Evolutionary conservation across 768 basidiomycete species (phyloP).

Genomic region (Lactarius vividus): DNA sequence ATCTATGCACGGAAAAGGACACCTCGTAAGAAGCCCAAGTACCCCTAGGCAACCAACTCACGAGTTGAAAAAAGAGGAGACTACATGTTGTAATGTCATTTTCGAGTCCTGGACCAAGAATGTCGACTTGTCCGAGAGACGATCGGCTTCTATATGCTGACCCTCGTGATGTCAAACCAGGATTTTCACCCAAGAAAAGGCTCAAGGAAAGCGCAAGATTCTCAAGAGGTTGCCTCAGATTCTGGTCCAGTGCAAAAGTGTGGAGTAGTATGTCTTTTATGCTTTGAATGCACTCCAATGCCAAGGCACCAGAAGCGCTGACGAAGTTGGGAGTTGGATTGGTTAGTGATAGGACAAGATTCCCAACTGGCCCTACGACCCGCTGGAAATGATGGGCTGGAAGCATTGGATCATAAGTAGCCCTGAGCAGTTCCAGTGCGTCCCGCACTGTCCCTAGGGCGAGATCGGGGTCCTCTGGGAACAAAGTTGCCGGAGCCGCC

Average conservation of each 20-base stretch:
- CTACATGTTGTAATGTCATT: conserved; percentile 23
- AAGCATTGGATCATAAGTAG: conserved; percentile 24
- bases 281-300: conserved; percentile 26
- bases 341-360: conserved; percentile 19
- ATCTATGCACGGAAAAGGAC: conserved; percentile 6
- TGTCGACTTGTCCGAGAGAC: conserved; percentile 26
- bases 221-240: conserved; percentile 22
- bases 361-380: conserved; percentile 19
- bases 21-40: not conserved
- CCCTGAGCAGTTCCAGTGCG: conserved; percentile 20
- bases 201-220: conserved; percentile 27
- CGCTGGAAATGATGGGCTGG: conserved; percentile 21
- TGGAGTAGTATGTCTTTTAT: conserved; percentile 26
- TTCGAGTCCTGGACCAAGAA: conserved; percentile 26
- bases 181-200: conserved; percentile 24
- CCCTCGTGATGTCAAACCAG: conserved; percentile 18
- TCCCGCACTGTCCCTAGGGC: conserved; percentile 48
- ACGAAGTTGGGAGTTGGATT: conserved; percentile 20
- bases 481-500: conserved; percentile 53
- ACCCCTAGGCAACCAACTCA: conserved; percentile 5
- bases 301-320: conserved; percentile 19
- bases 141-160: conserved; percentile 16
- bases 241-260: conserved; percentile 19
- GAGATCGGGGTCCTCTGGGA: conserved; percentile 45
- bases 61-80: conserved; percentile 27